Evolutionary conservation across 225 moss, liverwort and hornwort species (phyloP).

Genomic region (Bryoerythrophyllum caledonicum): DNA sequence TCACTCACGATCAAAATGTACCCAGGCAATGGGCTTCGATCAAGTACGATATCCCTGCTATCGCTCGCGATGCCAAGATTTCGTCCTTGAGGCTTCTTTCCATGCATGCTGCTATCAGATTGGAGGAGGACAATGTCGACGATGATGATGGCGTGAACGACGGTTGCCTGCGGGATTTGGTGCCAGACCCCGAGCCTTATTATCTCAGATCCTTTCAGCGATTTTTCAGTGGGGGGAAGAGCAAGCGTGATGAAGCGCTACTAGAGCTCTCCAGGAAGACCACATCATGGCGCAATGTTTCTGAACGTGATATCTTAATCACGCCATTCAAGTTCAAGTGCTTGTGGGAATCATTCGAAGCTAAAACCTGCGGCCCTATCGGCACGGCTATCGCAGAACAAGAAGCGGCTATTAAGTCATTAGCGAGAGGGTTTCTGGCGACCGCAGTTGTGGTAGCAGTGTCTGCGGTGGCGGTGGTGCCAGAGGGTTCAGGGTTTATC

Average conservation of each 20-base stretch:
- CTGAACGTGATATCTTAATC: slow-evolving; percentile 57
- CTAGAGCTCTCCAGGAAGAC: slow-evolving; percentile 60
- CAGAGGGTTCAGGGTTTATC: too few relatives aligned
- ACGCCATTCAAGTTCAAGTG: slow-evolving; percentile 85
- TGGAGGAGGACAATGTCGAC: slow-evolving; percentile 44
- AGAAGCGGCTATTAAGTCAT: too few relatives aligned
- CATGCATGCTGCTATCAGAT: slow-evolving; percentile 71
- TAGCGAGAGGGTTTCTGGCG: too few relatives aligned
- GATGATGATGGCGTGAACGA: slow-evolving; percentile 67
- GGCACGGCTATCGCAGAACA: too few relatives aligned
- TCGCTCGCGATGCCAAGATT: slow-evolving; percentile 76
- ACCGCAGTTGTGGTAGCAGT: too few relatives aligned
- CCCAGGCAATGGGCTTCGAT: slow-evolving; percentile 83
- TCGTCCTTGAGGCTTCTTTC: slow-evolving; percentile 71
- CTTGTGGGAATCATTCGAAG: slow-evolving; percentile 40
- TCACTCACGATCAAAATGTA: slow-evolving; percentile 78
- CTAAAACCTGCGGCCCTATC: too few relatives aligned
- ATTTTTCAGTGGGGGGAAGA: slow-evolving; percentile 7
- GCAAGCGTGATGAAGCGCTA: slow-evolving; percentile 20
- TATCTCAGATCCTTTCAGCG: too few relatives aligned
- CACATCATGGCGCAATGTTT: slow-evolving; percentile 74
- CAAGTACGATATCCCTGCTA: slow-evolving; percentile 79
- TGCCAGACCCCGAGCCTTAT: slow-evolving; percentile 19
- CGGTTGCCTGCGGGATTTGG: slow-evolving; percentile 41
- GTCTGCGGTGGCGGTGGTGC: too few relatives aligned